phyloP scores from a whole-genome alignment of 495 filamentous ascomycete species.

The Cryomyces minteri region DNA sequence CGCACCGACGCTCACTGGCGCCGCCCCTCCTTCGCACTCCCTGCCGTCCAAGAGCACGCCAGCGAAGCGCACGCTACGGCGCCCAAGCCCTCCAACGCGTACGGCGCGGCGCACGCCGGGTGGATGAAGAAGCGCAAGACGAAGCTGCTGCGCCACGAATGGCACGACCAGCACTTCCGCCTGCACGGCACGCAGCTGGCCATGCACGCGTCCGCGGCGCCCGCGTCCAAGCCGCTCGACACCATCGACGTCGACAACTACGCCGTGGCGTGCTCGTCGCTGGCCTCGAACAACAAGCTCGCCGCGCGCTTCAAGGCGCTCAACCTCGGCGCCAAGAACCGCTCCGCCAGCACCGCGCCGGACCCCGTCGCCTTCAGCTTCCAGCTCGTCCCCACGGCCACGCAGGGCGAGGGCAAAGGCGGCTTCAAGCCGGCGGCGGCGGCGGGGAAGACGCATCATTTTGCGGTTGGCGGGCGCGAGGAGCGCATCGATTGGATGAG shows the following conservation, averaged over 20 bases:
- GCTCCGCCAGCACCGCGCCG: slow-evolving; percentile 7
- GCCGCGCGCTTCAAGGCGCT: slow-evolving; percentile 77
- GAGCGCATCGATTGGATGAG: slow-evolving; percentile 97
- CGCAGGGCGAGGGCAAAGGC: slow-evolving; percentile 12
- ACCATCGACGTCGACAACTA: slow-evolving; percentile 91
- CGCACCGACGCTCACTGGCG: slow-evolving; percentile 19
- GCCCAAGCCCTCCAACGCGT: slow-evolving; percentile 1
- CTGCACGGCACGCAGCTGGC: slow-evolving; percentile 68
- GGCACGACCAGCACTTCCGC: slow-evolving; percentile 78
- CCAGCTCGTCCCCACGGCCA: slow-evolving; percentile 66
- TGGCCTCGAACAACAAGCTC: slow-evolving; percentile 55
- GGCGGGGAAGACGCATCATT: slow-evolving; percentile 74
- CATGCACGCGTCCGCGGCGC: slow-evolving; percentile 53
- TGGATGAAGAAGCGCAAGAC: slow-evolving; percentile 94
- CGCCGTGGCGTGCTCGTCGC: slow-evolving; percentile 71
- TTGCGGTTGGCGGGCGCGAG: slow-evolving; percentile 70
- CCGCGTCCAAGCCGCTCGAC: slow-evolving; percentile 43
- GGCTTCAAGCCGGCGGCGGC: neutral
- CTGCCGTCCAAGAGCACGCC: slow-evolving; percentile 31
- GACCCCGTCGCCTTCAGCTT: slow-evolving; percentile 62
- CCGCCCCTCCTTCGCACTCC: slow-evolving; percentile 38
- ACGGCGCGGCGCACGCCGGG: slow-evolving; percentile 46
- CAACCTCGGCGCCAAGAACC: slow-evolving; percentile 30
- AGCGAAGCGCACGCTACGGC: slow-evolving; percentile 7
- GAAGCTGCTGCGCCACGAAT: slow-evolving; percentile 76